A percentile compares a stretch with the other conserved stretches of the same genome.
Evolutionary conservation across 108 stramenopile species (phyloP).

Genomic region (Fistulifera pelliculosa): DNA sequence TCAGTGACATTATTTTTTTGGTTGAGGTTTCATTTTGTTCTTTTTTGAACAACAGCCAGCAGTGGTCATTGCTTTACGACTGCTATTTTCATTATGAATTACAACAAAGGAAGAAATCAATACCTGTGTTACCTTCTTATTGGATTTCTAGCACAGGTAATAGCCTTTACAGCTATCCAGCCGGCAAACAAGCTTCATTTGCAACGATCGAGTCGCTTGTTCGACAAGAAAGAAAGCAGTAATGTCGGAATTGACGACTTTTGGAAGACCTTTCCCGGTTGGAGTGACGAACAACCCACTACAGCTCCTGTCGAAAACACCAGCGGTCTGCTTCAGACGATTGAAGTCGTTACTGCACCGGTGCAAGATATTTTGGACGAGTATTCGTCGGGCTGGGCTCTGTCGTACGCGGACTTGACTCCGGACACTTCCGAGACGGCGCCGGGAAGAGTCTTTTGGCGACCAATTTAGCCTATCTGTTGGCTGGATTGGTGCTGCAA

Average conservation of each 20-base stretch:
- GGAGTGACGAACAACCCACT: no score
- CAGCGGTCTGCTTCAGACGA: neutral
- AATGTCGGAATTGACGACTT: no score
- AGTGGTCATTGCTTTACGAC: neutral
- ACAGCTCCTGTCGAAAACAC: no score
- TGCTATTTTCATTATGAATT: neutral
- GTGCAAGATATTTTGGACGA: constrained; percentile 53
- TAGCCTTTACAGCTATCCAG: no score
- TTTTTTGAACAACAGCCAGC: no score
- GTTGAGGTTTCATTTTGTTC: no score
- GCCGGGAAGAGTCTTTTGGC: constrained; percentile 65
- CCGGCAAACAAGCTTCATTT: no score
- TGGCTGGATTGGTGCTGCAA: constrained; percentile 42
- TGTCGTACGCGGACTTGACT: constrained; percentile 66
- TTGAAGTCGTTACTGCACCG: constrained; percentile 18
- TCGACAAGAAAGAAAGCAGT: no score
- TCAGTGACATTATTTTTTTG: no score
- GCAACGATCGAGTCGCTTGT: no score
- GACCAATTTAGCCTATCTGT: constrained; percentile 63
- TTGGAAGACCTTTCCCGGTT: no score
- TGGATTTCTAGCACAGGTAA: neutral
- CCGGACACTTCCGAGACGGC: constrained; percentile 49
- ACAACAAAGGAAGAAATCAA: no score
- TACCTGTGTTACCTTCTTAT: neutral
- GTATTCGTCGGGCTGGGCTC: constrained; percentile 54